These are phyloP conservation scores for Turritis glabra DNA, from an alignment of 345 rosid genomes.

Conservation along the genomic window DNA sequence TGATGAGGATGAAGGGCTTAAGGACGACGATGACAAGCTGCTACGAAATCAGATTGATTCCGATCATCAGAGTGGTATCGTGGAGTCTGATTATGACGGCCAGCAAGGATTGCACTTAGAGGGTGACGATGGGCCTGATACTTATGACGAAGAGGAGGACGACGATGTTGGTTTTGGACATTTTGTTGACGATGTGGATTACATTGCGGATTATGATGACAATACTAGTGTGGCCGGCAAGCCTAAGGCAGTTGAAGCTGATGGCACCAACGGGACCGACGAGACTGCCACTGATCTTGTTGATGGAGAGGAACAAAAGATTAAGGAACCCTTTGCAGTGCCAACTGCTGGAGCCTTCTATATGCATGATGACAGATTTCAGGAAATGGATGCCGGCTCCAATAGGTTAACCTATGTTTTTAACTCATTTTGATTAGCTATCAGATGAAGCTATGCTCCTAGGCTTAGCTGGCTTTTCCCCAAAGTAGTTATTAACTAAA, in stretches of 20 bases:
- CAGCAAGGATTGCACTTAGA: slow-evolving; percentile 26
- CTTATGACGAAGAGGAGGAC: slow-evolving; percentile 46
- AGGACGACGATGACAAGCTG: slow-evolving; percentile 31
- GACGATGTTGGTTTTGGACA: slow-evolving; percentile 32
- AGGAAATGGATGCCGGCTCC: slow-evolving; percentile 60
- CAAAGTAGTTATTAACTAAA: neutral
- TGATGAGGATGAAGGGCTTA: slow-evolving; percentile 62
- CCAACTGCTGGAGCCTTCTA: slow-evolving; percentile 98
- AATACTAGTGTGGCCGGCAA: slow-evolving; percentile 28
- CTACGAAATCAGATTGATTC: slow-evolving; percentile 52
- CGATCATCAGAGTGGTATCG: slow-evolving; percentile 54
- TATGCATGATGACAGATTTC: slow-evolving; percentile 96
- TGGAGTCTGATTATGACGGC: slow-evolving; percentile 32
- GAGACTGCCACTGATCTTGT: slow-evolving; percentile 18
- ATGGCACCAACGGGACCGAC: slow-evolving; percentile 39
- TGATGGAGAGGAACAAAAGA: slow-evolving; percentile 47
- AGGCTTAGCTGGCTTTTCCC: neutral
- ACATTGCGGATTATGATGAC: slow-evolving; percentile 30
- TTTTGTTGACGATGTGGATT: slow-evolving; percentile 25
- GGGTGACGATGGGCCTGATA: too few relatives aligned
- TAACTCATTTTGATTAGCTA: neutral
- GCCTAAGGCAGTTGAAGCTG: slow-evolving; percentile 35
- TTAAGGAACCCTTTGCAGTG: slow-evolving; percentile 83
- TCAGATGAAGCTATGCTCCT: neutral
- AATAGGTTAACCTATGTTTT: slow-evolving; percentile 49